Percentiles rank a stretch among this genome's conserved stretches.
These are phyloP conservation scores for Darksidea phi DNA, from an alignment of 495 filamentous ascomycete species.

Conservation along the genomic window DNA sequence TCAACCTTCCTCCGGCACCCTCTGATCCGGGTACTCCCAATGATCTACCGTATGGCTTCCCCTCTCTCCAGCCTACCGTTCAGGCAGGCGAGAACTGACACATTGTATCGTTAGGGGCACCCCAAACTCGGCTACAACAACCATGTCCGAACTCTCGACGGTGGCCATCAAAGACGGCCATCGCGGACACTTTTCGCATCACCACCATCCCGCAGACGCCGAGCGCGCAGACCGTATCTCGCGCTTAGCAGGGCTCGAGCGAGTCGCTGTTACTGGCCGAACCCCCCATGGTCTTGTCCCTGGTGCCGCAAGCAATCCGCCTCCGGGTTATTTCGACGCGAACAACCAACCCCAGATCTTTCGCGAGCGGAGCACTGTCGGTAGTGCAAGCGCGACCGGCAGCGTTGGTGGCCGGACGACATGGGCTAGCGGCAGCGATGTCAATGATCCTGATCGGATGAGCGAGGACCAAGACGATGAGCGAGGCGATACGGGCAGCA, in stretches of 20 bases:
- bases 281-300: conserved; percentile 37
- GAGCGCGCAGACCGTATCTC: conserved; percentile 93
- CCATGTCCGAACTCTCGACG: conserved; percentile 81
- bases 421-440: conserved; percentile 67
- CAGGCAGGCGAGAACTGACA: conserved; percentile 8
- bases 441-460: conserved; percentile 65
- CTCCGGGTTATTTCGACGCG: conserved; percentile 66
- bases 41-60: conserved; percentile 75
- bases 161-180: conserved; percentile 94
- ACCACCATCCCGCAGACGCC: conserved; percentile 64
- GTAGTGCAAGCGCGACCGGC: conserved; percentile 75
- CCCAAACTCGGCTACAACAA: conserved; percentile 84
- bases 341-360: conserved; percentile 54
- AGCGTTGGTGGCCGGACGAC: conserved; percentile 71
- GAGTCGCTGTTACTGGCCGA: conserved; percentile 52
- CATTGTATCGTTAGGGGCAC: conserved; percentile 62
- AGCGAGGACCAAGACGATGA: conserved; percentile 64
- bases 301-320: conserved; percentile 15
- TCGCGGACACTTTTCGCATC: conserved; percentile 63
- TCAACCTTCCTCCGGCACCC: conserved; percentile 81
- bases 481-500: conserved; percentile 47
- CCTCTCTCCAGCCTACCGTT: background rate
- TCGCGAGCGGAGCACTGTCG: conserved; percentile 77
- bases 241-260: conserved; percentile 80
- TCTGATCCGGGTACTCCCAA: conserved; percentile 86